Conservation (phyloP, 345 rosid species). For the Diplotaxis tenuifolia region DNA sequence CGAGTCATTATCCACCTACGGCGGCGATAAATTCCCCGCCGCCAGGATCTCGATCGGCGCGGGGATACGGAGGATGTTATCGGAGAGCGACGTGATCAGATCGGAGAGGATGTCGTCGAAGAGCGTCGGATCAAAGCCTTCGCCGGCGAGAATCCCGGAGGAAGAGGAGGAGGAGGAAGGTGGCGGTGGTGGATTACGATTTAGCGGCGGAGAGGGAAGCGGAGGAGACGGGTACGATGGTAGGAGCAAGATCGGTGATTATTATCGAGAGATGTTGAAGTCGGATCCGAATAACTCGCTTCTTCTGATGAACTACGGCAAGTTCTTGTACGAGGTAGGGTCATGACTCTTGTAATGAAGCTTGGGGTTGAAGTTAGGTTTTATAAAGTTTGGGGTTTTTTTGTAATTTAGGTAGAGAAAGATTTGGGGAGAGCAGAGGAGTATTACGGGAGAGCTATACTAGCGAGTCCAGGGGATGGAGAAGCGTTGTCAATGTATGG, state of each 20-base stretch:
- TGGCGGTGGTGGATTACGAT: slow-evolving; percentile 36
- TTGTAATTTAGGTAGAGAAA: slow-evolving; percentile 44
- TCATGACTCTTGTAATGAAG: background rate
- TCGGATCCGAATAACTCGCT: slow-evolving; percentile 63
- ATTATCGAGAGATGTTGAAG: slow-evolving; percentile 64
- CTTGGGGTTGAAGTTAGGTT: background rate
- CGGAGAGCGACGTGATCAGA: slow-evolving; percentile 50
- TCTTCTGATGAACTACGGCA: slow-evolving; percentile 73
- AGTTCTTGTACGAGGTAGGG: slow-evolving; percentile 61
- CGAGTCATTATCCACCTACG: slow-evolving; percentile 40
- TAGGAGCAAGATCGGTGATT: slow-evolving; percentile 51
- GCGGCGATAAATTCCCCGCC: slow-evolving; percentile 45
- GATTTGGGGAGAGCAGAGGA: slow-evolving; percentile 63
- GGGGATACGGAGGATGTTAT: slow-evolving; percentile 50
- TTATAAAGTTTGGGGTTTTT: background rate
- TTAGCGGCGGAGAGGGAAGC: slow-evolving; percentile 22
- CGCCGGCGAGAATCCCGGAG: slow-evolving; percentile 38
- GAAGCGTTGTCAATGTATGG: slow-evolving; percentile 72
- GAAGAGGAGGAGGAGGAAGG: slow-evolving; percentile 41
- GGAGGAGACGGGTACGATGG: slow-evolving; percentile 33
- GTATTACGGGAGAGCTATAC: slow-evolving; percentile 73
- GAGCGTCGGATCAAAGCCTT: slow-evolving; percentile 40
- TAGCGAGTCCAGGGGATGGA: slow-evolving; percentile 78
- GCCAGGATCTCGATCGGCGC: slow-evolving; percentile 47
- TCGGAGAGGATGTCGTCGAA: slow-evolving; percentile 28